Conservation (phyloP, 1,284 basidiomycete genomes). For the Kwoniella shivajii region DNA sequence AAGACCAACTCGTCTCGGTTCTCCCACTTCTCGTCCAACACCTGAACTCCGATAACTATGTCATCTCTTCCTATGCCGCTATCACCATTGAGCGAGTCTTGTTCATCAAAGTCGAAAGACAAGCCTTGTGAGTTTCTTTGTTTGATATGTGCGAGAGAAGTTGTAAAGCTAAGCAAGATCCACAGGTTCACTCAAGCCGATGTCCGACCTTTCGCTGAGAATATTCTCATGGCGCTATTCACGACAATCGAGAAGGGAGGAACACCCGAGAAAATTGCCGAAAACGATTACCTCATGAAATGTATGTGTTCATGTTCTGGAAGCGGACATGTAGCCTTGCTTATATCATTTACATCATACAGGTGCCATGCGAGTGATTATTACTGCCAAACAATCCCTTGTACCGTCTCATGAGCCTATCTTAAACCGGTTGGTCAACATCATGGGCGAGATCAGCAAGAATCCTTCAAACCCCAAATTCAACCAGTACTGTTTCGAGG, state of each 20-base stretch:
- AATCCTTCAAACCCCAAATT: conserved; percentile 98
- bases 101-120: conserved; percentile 76
- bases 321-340: no score
- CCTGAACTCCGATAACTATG: conserved; percentile 77
- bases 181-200: conserved; percentile 81
- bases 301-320: conserved; percentile 61
- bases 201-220: conserved; percentile 76
- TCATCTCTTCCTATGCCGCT: conserved; percentile 65
- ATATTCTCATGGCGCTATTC: conserved; percentile 76
- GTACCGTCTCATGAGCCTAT: conserved; percentile 69
- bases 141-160: no score
- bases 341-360: neutral
- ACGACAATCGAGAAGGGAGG: conserved; percentile 77
- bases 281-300: conserved; percentile 98
- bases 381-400: conserved; percentile 80
- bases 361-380: conserved; percentile 92
- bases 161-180: neutral
- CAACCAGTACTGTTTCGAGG: conserved; percentile 97
- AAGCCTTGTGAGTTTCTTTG: conserved; percentile 70
- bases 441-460: conserved; percentile 83
- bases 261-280: conserved; percentile 90
- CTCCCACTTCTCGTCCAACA: conserved; percentile 86
- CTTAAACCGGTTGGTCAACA: conserved; percentile 73
- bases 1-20: conserved; percentile 89
- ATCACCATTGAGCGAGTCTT: conserved; percentile 82